phyloP scores from a whole-genome alignment of 768 basidiomycete genomes.

The Cytidiella melzeri region DNA sequence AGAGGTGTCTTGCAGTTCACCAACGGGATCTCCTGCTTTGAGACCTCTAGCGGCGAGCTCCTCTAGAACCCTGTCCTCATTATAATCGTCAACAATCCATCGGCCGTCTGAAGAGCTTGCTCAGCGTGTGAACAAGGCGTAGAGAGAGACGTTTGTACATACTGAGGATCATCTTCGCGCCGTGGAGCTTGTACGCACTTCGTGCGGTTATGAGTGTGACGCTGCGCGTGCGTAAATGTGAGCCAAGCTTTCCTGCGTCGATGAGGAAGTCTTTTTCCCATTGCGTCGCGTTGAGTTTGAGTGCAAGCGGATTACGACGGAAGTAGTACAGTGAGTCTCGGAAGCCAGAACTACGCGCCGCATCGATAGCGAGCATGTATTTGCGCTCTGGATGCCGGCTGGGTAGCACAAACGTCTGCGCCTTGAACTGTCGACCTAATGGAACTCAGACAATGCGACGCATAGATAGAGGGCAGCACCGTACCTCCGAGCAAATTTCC shows the following conservation, averaged over 20 bases:
- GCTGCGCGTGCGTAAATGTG: conserved; percentile 83
- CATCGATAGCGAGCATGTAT: conserved; percentile 97
- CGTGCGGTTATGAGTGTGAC: conserved; percentile 91
- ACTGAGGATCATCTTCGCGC: conserved; percentile 87
- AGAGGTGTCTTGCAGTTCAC: conserved; percentile 74
- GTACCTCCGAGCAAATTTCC: conserved; percentile 83
- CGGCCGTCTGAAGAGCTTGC: conserved; percentile 63
- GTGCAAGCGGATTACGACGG: conserved; percentile 81
- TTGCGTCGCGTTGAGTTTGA: conserved; percentile 87
- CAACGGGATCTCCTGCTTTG: conserved; percentile 76
- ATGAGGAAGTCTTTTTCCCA: conserved; percentile 93
- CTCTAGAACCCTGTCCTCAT: conserved; percentile 75
- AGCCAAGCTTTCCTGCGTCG: conserved; percentile 78
- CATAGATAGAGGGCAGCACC: not conserved
- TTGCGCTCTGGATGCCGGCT: conserved; percentile 75
- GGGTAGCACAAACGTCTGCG: conserved; percentile 81
- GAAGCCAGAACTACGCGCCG: conserved; percentile 92
- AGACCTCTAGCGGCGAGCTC: conserved; percentile 67
- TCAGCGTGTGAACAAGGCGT: not conserved
- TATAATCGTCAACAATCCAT: conserved; percentile 95
- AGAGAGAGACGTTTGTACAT: conserved; percentile 5
- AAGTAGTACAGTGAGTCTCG: conserved; percentile 98
- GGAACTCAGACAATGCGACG: not conserved
- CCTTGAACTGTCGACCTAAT: conserved; percentile 82
- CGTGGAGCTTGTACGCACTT: conserved; percentile 92